Evolutionary conservation across 768 basidiomycete genomes (phyloP).

Genomic region (Leccinum boreale): DNA sequence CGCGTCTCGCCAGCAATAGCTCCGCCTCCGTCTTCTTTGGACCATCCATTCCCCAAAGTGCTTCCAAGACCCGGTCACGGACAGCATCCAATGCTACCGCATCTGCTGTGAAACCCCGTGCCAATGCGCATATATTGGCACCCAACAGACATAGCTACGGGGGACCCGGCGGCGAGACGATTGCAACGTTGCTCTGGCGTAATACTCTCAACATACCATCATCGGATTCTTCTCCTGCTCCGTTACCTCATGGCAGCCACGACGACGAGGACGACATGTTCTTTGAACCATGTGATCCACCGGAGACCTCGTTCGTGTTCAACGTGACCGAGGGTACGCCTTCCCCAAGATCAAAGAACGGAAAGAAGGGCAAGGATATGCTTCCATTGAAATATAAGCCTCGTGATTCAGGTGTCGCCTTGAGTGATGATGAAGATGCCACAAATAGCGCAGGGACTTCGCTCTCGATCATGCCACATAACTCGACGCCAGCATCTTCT

Average conservation of each 20-base stretch:
- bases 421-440: slow-evolving; percentile 57
- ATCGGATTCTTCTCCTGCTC: slow-evolving; percentile 48
- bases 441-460: slow-evolving; percentile 14
- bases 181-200: slow-evolving; percentile 34
- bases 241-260: slow-evolving; percentile 27
- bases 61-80: slow-evolving; percentile 19
- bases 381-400: slow-evolving; percentile 68
- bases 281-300: slow-evolving; percentile 43
- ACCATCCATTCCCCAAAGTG: slow-evolving; percentile 32
- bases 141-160: slow-evolving; percentile 66
- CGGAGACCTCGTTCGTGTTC: slow-evolving; percentile 53
- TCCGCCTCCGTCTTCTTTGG: slow-evolving; percentile 71
- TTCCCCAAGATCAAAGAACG: slow-evolving; percentile 42
- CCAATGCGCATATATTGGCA: slow-evolving; percentile 27
- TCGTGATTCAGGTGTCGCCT: slow-evolving; percentile 62
- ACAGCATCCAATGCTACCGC: slow-evolving; percentile 21
- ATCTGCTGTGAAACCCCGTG: slow-evolving; percentile 2
- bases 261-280: slow-evolving; percentile 57
- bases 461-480: slow-evolving; percentile 44
- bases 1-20: slow-evolving; percentile 49
- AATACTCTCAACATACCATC: slow-evolving; percentile 40
- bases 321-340: slow-evolving; percentile 56
- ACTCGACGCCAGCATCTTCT: slow-evolving; percentile 64
- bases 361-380: slow-evolving; percentile 26
- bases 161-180: slow-evolving; percentile 40